Base-by-base conservation (phyloP, 352 stramenopile genomes). In the Blastocystis sp. region DNA sequence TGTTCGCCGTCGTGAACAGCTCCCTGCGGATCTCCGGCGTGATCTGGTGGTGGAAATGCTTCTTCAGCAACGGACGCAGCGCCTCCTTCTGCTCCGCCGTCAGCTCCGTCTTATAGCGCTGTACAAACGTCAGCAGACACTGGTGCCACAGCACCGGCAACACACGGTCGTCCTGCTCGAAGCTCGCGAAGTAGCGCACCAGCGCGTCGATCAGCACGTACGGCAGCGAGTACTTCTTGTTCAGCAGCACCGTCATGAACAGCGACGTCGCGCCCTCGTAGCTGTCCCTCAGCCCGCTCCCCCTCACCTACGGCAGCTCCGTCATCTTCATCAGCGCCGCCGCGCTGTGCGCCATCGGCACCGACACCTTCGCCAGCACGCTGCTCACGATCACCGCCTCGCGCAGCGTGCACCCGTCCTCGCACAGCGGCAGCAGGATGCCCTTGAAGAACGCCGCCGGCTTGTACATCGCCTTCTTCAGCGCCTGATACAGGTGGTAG, bases 141-240 rank as follows among this genome's bases (percentile, higher is more conserved):
- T 78, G 96, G 91, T 99, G 96, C 96, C 96, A 99, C 84, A 99
- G 88, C 57, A 99, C 95, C 4, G 96, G 96, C 56, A 99, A 90
- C 85, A 88, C 90, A 87, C 91, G 91, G 73, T 90, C 89, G 87
- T 94, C 92, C 27, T 88, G 86, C 78, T 92, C 92, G 89, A 99
- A 99, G 57, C 88, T 89, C 38, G 94, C 87, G 89, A 98, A 99
- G 89, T 99, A 94, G 87, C 93, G 91, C 53, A 96, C 94, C 57
- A 99, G 90, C 84, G 94, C 94, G 46, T 91, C 90, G 88, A 99
- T 97, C 34, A 99, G 96, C 48, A 92, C 91, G 76, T 93, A 96
- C 4, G 97, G 96, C 44, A 99, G 90, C 69, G 94, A 96, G 90
- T 99, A 99, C 90, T 99, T 99, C 89, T 99, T 99, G 91, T 99